Conservation (phyloP, 108 stramenopile species). For the Cyclotella baltica region DNA sequence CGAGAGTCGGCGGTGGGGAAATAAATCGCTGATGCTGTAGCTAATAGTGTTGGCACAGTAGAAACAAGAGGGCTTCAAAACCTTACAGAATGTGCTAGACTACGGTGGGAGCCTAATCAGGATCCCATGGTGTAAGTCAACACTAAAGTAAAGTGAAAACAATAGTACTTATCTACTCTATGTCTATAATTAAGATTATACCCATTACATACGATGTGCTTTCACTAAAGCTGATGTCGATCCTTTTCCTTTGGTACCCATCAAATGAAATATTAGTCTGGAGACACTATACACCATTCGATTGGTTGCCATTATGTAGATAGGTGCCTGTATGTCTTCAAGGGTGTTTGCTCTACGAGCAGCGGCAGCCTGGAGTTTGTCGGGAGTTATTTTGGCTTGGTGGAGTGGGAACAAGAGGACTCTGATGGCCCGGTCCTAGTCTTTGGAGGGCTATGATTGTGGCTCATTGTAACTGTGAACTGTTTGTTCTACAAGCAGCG, state of each 20-base stretch:
- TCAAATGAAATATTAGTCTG: constrained; percentile 79
- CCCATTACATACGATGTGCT: constrained; percentile 66
- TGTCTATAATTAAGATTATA: constrained; percentile 62
- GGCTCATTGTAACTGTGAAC: too few species aligned
- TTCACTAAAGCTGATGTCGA: constrained; percentile 85
- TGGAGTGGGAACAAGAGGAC: constrained; percentile 73
- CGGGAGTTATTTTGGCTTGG: constrained; percentile 62
- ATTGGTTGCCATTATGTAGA: constrained; percentile 32
- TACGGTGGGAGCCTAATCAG: too few species aligned
- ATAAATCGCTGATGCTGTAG: too few species aligned
- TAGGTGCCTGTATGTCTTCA: constrained; percentile 73
- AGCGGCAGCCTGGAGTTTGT: constrained; percentile 52
- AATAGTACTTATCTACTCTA: too few species aligned
- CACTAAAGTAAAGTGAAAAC: too few species aligned
- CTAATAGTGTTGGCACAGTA: too few species aligned
- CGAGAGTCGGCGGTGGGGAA: too few species aligned
- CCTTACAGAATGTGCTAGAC: too few species aligned
- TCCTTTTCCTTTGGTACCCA: constrained; percentile 98
- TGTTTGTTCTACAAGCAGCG: too few species aligned
- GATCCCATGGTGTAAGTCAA: too few species aligned
- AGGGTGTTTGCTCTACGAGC: constrained; percentile 63
- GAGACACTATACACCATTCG: constrained; percentile 1
- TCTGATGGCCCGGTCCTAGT: constrained; percentile 60
- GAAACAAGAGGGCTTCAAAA: too few species aligned
- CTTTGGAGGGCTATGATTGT: not conserved